Conservation (phyloP, 345 rosid species). For the Combretum micranthum region DNA sequence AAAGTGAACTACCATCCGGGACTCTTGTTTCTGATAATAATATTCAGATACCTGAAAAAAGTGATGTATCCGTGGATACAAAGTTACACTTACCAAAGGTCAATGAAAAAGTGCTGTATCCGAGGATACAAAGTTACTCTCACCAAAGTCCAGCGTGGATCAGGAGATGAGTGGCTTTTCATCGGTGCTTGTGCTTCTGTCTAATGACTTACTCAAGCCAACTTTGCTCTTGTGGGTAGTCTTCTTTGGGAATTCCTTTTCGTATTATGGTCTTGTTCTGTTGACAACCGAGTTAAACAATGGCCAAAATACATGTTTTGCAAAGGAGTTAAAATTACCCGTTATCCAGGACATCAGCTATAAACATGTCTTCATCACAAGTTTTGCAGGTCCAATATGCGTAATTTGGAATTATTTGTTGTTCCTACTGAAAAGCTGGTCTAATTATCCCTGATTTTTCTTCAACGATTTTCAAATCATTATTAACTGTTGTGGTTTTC, state of each 20-base stretch:
- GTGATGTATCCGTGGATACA: slow-evolving; percentile 30
- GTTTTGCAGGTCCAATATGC: slow-evolving; percentile 60
- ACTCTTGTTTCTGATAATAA: slow-evolving; percentile 54
- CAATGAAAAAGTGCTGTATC: no score
- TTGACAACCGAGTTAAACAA: slow-evolving; percentile 82
- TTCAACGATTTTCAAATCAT: not conserved
- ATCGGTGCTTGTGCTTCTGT: slow-evolving; percentile 50
- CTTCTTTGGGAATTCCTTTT: slow-evolving; percentile 84
- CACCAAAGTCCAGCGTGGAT: no score
- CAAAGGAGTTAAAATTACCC: slow-evolving; percentile 15
- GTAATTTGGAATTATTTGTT: not conserved
- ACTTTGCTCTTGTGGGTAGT: slow-evolving; percentile 80
- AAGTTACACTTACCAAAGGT: slow-evolving; percentile 26
- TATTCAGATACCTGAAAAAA: slow-evolving; percentile 29
- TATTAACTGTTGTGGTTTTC: not conserved
- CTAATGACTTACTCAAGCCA: slow-evolving; percentile 54
- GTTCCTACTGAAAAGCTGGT: not conserved
- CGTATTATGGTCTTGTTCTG: slow-evolving; percentile 82
- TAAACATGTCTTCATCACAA: slow-evolving; percentile 66
- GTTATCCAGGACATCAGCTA: slow-evolving; percentile 45
- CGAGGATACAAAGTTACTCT: no score
- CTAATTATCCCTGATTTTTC: not conserved
- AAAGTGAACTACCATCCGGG: slow-evolving; percentile 54
- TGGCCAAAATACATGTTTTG: slow-evolving; percentile 34
- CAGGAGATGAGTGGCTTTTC: slow-evolving; percentile 32